Evolutionary conservation across 352 stramenopile genomes (phyloP).

Genomic region (Phytopythium boreale): DNA sequence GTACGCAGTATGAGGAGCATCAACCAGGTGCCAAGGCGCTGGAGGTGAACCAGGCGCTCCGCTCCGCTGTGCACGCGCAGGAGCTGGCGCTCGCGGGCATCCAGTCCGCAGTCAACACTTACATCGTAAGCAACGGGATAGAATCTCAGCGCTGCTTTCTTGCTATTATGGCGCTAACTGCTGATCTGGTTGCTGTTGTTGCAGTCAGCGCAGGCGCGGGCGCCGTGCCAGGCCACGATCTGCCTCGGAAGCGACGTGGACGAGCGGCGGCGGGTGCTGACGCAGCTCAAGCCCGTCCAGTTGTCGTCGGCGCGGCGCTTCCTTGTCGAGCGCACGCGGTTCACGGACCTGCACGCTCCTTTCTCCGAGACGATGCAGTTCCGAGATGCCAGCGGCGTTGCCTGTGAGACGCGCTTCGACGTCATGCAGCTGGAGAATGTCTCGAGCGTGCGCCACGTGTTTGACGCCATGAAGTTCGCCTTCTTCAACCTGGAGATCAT

Average conservation of each 20-base stretch:
- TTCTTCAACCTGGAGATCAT: conserved; percentile 60
- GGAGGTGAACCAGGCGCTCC: conserved; percentile 2
- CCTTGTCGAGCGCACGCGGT: conserved; percentile 33
- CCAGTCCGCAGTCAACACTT: conserved; percentile 20
- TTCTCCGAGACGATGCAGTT: conserved; percentile 10
- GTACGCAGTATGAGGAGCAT: no score
- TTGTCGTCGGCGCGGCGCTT: conserved; percentile 28
- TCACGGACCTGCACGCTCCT: conserved; percentile 30
- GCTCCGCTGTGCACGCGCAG: conserved; percentile 12
- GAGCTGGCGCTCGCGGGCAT: conserved; percentile 24
- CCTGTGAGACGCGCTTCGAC: conserved; percentile 35
- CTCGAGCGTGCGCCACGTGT: conserved; percentile 37
- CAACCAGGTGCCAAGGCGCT: no score
- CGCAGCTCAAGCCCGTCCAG: conserved; percentile 23
- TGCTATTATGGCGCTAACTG: not conserved
- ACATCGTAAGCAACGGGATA: conserved; percentile 11
- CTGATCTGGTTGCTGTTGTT: conserved; percentile 5
- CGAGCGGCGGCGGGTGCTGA: conserved; percentile 26
- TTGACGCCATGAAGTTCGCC: conserved; percentile 46
- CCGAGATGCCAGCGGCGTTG: conserved; percentile 32
- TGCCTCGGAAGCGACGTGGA: conserved; percentile 24
- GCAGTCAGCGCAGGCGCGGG: conserved; percentile 25
- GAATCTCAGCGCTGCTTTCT: not conserved
- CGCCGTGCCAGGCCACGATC: conserved; percentile 36
- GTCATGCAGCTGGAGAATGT: conserved; percentile 37